phyloP scores from a whole-genome alignment of 768 basidiomycete genomes.

The Termitomyces eurrhizus region DNA sequence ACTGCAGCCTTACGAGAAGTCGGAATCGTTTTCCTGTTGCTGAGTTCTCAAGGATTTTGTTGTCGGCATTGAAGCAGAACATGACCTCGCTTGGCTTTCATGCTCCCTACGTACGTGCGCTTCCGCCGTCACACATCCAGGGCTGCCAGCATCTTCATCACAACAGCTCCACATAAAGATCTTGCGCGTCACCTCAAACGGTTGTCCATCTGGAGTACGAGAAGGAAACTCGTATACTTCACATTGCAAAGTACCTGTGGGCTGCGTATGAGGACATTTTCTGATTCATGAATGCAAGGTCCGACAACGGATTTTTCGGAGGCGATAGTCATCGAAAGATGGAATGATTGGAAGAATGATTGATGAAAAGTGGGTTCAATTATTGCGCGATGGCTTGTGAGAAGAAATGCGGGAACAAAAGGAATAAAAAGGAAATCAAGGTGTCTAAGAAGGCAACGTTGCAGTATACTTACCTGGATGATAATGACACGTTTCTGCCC shows the following conservation, averaged over 20 bases:
- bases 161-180: constrained; percentile 48
- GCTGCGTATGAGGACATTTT: neutral
- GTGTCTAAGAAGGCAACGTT: neutral
- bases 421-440: neutral
- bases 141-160: constrained; percentile 36
- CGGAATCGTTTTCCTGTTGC: neutral
- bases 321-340: neutral
- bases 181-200: constrained; percentile 27
- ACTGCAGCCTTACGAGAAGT: neutral
- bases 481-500: constrained; percentile 19
- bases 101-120: constrained; percentile 9
- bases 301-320: neutral
- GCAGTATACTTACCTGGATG: constrained; percentile 32
- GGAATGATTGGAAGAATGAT: neutral
- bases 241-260: constrained; percentile 32
- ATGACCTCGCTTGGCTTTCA: neutral
- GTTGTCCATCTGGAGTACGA: constrained; percentile 28
- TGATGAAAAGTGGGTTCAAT: neutral
- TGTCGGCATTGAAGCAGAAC: neutral
- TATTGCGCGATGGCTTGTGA: neutral
- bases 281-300: neutral
- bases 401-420: neutral
- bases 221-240: constrained; percentile 39
- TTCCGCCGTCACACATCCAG: constrained; percentile 27
- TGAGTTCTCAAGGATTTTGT: neutral